Evolutionary conservation across 2,329 filamentous ascomycete genomes (phyloP).

Genomic region (Fusarium sp.): DNA sequence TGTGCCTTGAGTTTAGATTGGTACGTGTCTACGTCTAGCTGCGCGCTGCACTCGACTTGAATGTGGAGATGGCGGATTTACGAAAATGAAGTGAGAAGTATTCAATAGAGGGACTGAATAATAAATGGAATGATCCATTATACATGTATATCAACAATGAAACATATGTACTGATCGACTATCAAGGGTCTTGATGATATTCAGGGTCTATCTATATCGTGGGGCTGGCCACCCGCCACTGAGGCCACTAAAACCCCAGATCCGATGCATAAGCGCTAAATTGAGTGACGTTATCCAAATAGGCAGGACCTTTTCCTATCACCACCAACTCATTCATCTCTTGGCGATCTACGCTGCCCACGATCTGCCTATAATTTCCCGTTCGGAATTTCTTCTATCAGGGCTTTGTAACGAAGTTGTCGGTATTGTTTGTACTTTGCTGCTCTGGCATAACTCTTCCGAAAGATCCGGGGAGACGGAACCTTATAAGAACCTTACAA

Average conservation of each 20-base stretch:
- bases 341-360: background rate
- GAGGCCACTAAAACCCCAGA: conserved; percentile 4
- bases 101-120: no score
- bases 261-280: conserved; percentile 21
- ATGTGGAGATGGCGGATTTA: no score
- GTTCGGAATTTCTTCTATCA: background rate
- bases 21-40: background rate
- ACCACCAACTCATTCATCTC: conserved; percentile 10
- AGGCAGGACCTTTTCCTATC: background rate
- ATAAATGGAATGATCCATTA: no score
- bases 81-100: no score
- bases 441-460: conserved; percentile 7
- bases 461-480: conserved; percentile 8
- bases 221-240: background rate
- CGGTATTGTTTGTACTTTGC: background rate
- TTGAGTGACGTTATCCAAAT: background rate
- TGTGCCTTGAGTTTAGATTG: background rate
- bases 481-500: background rate
- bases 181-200: background rate
- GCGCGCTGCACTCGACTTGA: no score
- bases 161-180: background rate
- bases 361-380: background rate
- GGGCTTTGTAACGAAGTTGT: background rate
- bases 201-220: conserved; percentile 3
- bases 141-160: background rate